These are phyloP conservation scores for Trypanosoma cruzi DNA, from an alignment of 208 protist species.

Conservation along the genomic window DNA sequence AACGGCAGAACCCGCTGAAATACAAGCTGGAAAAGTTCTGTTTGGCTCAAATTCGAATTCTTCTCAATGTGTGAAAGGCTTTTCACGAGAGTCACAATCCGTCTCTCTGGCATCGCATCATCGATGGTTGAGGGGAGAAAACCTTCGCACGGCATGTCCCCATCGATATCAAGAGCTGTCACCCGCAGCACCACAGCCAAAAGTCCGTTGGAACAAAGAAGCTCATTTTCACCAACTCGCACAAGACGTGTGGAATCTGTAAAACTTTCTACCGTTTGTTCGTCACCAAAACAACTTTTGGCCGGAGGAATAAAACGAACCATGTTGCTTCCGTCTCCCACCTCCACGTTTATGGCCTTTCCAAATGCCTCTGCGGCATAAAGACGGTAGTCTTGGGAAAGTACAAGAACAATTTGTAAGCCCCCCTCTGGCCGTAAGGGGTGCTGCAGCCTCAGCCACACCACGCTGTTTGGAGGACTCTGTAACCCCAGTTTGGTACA, in stretches of 20 bases:
- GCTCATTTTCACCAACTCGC: conserved; percentile 17
- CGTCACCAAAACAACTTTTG: conserved; percentile 1
- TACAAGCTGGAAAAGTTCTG: conserved; percentile 36
- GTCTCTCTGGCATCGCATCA: conserved; percentile 13
- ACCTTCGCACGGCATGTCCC: conserved; percentile 9
- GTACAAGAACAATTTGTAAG: conserved; percentile 31
- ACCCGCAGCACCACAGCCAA: conserved; percentile 23
- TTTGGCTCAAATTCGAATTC: conserved; percentile 15
- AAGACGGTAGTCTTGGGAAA: conserved; percentile 36
- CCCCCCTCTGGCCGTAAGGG: conserved; percentile 1
- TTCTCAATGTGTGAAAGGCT: conserved; percentile 36
- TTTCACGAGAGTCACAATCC: conserved; percentile 10
- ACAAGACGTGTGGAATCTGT: conserved; percentile 8
- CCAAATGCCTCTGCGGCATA: conserved; percentile 52
- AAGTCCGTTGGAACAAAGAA: conserved; percentile 29
- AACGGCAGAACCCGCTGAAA: conserved; percentile 54
- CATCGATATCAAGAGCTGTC: conserved; percentile 9
- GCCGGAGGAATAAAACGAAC: conserved; percentile 16
- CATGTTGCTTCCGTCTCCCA: conserved; percentile 8
- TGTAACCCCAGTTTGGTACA: conserved; percentile 17
- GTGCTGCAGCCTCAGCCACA: conserved; percentile 23
- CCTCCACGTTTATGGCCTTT: conserved; percentile 10
- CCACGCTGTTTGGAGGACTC: conserved; percentile 12
- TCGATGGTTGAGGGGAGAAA: not conserved
- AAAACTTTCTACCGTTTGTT: not conserved